These are phyloP conservation scores for Aspergillus egyptiacus DNA, from an alignment of 495 filamentous ascomycete species.

Conservation along the genomic window DNA sequence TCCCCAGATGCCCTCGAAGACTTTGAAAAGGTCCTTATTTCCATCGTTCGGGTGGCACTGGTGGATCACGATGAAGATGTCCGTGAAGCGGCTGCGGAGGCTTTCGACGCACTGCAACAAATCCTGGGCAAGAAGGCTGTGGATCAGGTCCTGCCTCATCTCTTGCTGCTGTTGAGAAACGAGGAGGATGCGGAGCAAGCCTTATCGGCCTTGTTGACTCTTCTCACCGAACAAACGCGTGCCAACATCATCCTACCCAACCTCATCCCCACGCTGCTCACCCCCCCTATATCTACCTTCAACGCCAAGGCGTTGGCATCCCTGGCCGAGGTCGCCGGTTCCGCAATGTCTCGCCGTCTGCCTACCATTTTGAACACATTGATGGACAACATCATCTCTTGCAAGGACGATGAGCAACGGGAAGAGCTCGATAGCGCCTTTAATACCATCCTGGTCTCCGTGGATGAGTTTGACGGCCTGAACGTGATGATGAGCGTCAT, in stretches of 20 bases:
- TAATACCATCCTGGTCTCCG: slow-evolving; percentile 80
- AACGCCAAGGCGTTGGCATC: slow-evolving; percentile 92
- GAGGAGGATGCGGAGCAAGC: slow-evolving; percentile 89
- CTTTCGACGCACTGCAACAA: slow-evolving; percentile 90
- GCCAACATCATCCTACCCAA: slow-evolving; percentile 96
- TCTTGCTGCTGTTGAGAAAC: slow-evolving; percentile 77
- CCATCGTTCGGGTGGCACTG: slow-evolving; percentile 86
- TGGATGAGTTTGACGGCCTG: slow-evolving; percentile 93
- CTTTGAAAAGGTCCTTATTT: slow-evolving; percentile 90
- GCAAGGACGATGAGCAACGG: slow-evolving; percentile 68
- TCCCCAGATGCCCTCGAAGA: slow-evolving; percentile 85
- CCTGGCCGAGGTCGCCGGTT: slow-evolving; percentile 79
- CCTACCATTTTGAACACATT: slow-evolving; percentile 85
- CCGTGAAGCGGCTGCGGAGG: slow-evolving; percentile 91
- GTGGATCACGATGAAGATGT: slow-evolving; percentile 87
- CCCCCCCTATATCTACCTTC: slow-evolving; percentile 86
- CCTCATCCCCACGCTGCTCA: slow-evolving; percentile 85
- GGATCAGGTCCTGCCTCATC: slow-evolving; percentile 88
- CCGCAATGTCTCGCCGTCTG: slow-evolving; percentile 81
- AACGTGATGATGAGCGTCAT: slow-evolving; percentile 93
- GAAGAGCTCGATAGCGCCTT: slow-evolving; percentile 72
- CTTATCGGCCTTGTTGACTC: slow-evolving; percentile 80
- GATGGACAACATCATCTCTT: slow-evolving; percentile 82
- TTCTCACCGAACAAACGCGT: slow-evolving; percentile 87
- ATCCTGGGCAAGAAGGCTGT: slow-evolving; percentile 89